Evolutionary conservation across 2,329 filamentous ascomycete species (phyloP), one percentile per base, ranked within the genome.

Genomic region (Trichoderma sp.): DNA sequence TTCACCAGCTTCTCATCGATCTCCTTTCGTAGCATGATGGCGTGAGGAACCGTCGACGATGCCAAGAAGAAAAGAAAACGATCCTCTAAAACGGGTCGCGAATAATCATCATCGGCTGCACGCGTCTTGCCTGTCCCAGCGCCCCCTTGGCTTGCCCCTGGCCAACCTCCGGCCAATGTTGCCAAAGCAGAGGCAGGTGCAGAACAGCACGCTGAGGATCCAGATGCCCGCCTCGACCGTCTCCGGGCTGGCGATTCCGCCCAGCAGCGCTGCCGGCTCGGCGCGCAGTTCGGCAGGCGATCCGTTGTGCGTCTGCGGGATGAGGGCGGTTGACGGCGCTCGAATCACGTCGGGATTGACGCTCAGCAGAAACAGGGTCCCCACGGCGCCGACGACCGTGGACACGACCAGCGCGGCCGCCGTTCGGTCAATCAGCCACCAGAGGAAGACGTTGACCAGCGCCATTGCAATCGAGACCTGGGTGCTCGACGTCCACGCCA

Each of bases 351-450:
- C 86, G 2, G 93, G 91, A 71, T 92, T 90, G 41, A 94, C 82
- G 15, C 88, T 84, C 65, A 97, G 84, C 19, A 97, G 80, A 17
- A 92, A 76, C 15, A 85, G 84, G 10, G 93, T 93, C 7, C 94
- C 92, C 1, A 85, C 79, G 28, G 94, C 74, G 1, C 92, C 90
- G 12, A 97, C 88, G 1, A 86, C 79, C 15, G 88, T 83, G 0
- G 92, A 93, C 63, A 97, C 84, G 41, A 95, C 79, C 70, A 98
- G 90, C 5, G 95, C 95, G 0, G 93, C 85, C 70, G 88, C 88
- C 54, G 92, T 95, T 58, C 94, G 91, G 78, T 99, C 95, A 73
- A 99, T 90, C 26, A 98, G 83, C 78, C 96, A 99, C 95, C 95
- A 99, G 19, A 99, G 81, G 10, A 95, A 90, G 1, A 95, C 94